Conservation (phyloP, 257 asterid species). For the Echium plantagineum region DNA sequence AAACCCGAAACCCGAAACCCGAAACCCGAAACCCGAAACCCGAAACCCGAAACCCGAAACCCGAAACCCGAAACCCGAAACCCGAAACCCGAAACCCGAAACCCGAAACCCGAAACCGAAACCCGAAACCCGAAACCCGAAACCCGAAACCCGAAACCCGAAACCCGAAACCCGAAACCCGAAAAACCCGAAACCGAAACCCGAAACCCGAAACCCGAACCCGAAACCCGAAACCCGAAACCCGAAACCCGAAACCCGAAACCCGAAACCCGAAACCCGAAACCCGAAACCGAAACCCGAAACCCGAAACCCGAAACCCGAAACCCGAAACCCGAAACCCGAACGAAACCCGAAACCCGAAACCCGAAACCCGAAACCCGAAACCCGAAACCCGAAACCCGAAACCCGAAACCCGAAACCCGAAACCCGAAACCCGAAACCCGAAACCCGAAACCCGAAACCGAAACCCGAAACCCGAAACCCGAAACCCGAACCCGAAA, state of each 20-base stretch:
- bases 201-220: conserved; percentile 7
- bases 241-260: conserved; percentile 7
- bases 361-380: conserved; percentile 4
- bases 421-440: conserved; percentile 1
- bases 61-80: conserved; percentile 5
- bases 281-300: conserved; percentile 2
- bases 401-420: conserved; percentile 2
- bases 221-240: conserved; percentile 3
- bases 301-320: conserved; percentile 3
- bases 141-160: conserved; percentile 7
- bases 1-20: conserved; percentile 4
- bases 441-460: background rate
- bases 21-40: conserved; percentile 1
- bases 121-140: conserved; percentile 6
- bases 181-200: conserved; percentile 5
- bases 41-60: conserved; percentile 3
- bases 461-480: conserved; percentile 6
- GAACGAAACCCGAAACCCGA: too few species aligned
- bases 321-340: conserved; percentile 8
- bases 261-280: conserved; percentile 11
- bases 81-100: conserved; percentile 8
- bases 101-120: conserved; percentile 5
- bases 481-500: conserved; percentile 1
- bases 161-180: conserved; percentile 8
- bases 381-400: conserved; percentile 6